Evolutionary conservation across 306 rosid species (phyloP), one percentile per base, ranked within the genome.

Genomic region (Elaeagnus macrophylla): DNA sequence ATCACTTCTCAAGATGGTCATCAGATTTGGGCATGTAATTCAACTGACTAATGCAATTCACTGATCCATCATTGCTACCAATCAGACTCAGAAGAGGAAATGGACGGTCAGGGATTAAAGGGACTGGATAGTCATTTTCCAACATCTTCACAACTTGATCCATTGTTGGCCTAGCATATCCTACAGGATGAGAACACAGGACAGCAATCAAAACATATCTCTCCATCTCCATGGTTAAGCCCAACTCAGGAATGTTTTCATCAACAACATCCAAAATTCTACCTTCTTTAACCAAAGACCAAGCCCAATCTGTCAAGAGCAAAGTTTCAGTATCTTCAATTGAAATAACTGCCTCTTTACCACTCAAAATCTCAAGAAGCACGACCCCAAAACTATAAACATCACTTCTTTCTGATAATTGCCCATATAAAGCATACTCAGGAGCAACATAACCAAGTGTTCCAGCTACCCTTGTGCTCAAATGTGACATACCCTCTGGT

Each of bases 381-480:
- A 48, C 71, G 32, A 71, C 64, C 18, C 75, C 70, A 5, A 64
- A 71, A 49, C 71, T 53, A 43, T 71, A 64, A 12, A 71, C 71
- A 41, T 71, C 71, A 7, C 65, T 71, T 14, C 57, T 48, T 45
- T 65, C 50, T 10, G 64, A 59, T 49, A 71, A 42, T 3, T 59
- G 70, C 6, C 76, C 67, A 15, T 59, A 71, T 18, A 71, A 17
- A 8, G 71, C 76, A 54, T 71, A 65, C 37, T 71, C 67, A 5
- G 67, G 76, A 2, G 76, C 71, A 40, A 65, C 67, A 48, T 65
- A 59, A 1, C 76, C 76, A 19, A 71, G 66, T 10, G 71, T 71
- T 19, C 71, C 71, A 0, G 67, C 76, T 20, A 71, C 71, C 19
- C 61, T 71, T 8, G 67, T 71, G 59, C 66, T 61, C 44, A 65